These are phyloP conservation scores for Neolentinus lepideus DNA, from an alignment of 1,284 basidiomycete genomes.

Conservation along the genomic window DNA sequence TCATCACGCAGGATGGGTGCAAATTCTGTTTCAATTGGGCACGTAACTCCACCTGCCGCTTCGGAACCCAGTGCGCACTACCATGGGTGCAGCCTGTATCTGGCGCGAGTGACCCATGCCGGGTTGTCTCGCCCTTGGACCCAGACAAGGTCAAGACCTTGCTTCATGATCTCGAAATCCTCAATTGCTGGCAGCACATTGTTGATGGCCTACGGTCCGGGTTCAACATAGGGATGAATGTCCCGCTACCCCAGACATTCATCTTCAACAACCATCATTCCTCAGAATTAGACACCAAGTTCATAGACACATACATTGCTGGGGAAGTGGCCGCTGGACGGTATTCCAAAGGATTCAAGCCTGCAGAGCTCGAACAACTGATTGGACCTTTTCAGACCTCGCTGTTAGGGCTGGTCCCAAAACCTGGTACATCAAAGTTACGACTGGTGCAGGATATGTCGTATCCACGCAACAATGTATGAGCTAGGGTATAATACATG, in stretches of 20 bases:
- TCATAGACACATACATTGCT: conserved; percentile 22
- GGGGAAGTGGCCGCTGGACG: conserved; percentile 24
- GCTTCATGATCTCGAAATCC: conserved; percentile 12
- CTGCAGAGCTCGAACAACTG: conserved; percentile 18
- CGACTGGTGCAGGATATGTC: conserved; percentile 30
- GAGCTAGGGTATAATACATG: background rate
- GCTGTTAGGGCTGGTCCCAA: conserved; percentile 28
- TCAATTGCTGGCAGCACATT: conserved; percentile 17
- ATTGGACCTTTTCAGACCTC: conserved; percentile 31
- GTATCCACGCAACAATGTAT: conserved; percentile 19
- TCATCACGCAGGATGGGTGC: conserved; percentile 10
- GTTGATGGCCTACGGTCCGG: conserved; percentile 18
- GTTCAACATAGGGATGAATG: conserved; percentile 22
- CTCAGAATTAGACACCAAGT: conserved; percentile 10
- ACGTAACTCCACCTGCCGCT: background rate
- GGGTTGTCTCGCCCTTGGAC: conserved; percentile 18
- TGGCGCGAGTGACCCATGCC: conserved; percentile 15
- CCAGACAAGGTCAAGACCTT: conserved; percentile 9
- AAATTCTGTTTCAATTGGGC: background rate
- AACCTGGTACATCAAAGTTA: conserved; percentile 19
- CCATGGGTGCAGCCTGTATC: conserved; percentile 24
- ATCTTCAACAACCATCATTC: conserved; percentile 24
- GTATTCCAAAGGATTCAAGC: conserved; percentile 21
- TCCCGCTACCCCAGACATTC: conserved; percentile 6
- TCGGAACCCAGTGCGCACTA: background rate